These are phyloP conservation scores for Leccinum olivaceopallidum DNA, from an alignment of 768 basidiomycete species.

Conservation along the genomic window DNA sequence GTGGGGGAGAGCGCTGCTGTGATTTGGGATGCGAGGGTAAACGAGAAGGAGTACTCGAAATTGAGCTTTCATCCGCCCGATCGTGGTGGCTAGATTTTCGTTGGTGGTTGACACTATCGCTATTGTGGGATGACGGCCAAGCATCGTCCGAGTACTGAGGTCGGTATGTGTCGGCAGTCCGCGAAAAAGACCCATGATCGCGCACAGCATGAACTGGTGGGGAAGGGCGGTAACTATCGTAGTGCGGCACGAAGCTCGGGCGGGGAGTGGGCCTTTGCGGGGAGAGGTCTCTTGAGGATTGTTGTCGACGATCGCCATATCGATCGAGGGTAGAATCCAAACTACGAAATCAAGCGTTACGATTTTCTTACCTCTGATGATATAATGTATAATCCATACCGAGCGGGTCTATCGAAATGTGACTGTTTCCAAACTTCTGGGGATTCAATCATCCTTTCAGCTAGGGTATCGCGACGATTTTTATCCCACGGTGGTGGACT, in stretches of 20 bases:
- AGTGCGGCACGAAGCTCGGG: conserved; percentile 35
- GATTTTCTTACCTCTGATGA: conserved; percentile 22
- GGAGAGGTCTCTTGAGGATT: conserved; percentile 34
- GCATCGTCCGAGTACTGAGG: conserved; percentile 43
- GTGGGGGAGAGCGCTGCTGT: conserved; percentile 27
- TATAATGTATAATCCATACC: conserved; percentile 43
- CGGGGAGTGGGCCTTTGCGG: conserved; percentile 36
- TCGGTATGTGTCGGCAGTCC: conserved; percentile 51
- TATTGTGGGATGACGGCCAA: conserved; percentile 30
- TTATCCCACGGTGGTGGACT: conserved; percentile 35
- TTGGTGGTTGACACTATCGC: conserved; percentile 32
- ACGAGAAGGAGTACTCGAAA: conserved; percentile 36
- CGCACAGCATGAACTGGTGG: conserved; percentile 36
- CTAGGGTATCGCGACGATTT: conserved; percentile 38
- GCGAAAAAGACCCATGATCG: conserved; percentile 38
- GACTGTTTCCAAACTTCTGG: conserved; percentile 70
- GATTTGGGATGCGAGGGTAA: conserved; percentile 17
- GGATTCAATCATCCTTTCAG: conserved; percentile 68
- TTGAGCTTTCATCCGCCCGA: conserved; percentile 32
- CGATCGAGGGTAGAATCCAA: conserved; percentile 34
- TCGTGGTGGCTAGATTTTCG: conserved; percentile 25
- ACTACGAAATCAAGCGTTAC: conserved; percentile 24
- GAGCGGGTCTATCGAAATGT: conserved; percentile 45
- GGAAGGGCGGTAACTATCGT: conserved; percentile 54
- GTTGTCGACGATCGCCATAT: conserved; percentile 37